Percentiles rank a stretch among this genome's conserved stretches.
Evolutionary conservation across 2,329 filamentous ascomycete genomes (phyloP).

Genomic region (Hirsutella rhossiliensis): DNA sequence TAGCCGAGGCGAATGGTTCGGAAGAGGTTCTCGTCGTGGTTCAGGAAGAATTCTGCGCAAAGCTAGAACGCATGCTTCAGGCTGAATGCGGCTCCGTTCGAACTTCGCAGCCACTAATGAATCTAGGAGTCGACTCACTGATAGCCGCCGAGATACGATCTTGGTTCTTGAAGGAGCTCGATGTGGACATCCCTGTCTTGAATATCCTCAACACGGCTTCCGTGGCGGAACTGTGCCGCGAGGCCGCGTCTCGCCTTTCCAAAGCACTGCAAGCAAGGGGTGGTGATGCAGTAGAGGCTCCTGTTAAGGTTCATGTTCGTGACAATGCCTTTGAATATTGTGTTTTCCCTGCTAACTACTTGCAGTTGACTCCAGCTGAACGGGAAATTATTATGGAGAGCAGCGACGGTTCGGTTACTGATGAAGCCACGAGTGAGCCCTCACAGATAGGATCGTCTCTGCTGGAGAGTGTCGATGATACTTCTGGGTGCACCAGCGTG

Average conservation of each 20-base stretch:
- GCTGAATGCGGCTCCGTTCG: neutral
- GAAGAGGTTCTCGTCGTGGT: neutral
- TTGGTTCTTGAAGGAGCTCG: slow-evolving; percentile 34
- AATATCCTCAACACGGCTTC: slow-evolving; percentile 16
- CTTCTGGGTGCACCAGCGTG: neutral
- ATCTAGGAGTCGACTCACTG: slow-evolving; percentile 18
- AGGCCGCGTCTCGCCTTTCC: slow-evolving; percentile 2
- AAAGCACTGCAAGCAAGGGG: neutral
- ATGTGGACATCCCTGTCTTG: slow-evolving; percentile 32
- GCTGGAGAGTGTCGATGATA: neutral
- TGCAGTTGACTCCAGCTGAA: too few relatives aligned
- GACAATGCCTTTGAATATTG: too few relatives aligned
- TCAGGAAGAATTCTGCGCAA: neutral
- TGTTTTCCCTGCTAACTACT: too few relatives aligned
- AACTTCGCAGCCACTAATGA: neutral
- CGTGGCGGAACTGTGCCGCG: slow-evolving; percentile 4
- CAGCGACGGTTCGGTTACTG: neutral
- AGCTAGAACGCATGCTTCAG: slow-evolving; percentile 1
- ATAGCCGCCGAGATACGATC: slow-evolving; percentile 26
- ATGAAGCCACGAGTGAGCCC: neutral
- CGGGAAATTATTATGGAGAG: too few relatives aligned
- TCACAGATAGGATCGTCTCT: neutral
- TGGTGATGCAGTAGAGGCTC: neutral
- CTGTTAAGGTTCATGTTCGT: too few relatives aligned
- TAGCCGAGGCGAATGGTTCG: neutral